phyloP scores from a whole-genome alignment of 2,329 filamentous ascomycete genomes.

The Calonectria hawksworthii region DNA sequence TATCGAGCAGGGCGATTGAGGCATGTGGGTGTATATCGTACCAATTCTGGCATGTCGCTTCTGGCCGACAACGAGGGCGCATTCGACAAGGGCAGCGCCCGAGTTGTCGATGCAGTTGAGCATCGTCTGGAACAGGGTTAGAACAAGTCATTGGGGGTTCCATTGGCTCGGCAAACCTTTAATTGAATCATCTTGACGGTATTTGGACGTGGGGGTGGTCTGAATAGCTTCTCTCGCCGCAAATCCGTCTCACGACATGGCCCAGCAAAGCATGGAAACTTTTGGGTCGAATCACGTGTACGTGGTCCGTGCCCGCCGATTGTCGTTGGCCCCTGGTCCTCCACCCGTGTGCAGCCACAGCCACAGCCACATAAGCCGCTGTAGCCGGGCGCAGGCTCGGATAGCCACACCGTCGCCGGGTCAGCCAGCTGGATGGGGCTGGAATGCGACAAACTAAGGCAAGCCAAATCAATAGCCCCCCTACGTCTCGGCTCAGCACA shows the following conservation, averaged over 20 bases:
- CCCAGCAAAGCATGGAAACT: slow-evolving; percentile 43
- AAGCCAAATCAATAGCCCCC: slow-evolving; percentile 32
- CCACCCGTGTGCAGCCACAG: slow-evolving; percentile 1
- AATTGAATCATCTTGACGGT: slow-evolving; percentile 86
- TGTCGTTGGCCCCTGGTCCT: not conserved
- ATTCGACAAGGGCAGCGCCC: slow-evolving; percentile 96
- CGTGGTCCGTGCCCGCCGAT: not conserved
- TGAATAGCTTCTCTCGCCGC: slow-evolving; percentile 40
- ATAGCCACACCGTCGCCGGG: slow-evolving; percentile 49
- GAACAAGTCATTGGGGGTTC: accelerated
- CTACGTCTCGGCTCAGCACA: slow-evolving; percentile 33
- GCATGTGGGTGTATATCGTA: slow-evolving; percentile 59
- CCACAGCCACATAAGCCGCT: slow-evolving; percentile 31
- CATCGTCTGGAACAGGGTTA: slow-evolving; percentile 76
- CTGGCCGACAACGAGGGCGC: slow-evolving; percentile 91
- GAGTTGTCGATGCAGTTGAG: slow-evolving; percentile 99
- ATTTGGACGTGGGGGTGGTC: slow-evolving; percentile 34
- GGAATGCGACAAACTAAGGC: slow-evolving; percentile 41
- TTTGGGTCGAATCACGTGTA: slow-evolving; percentile 45
- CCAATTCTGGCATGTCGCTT: slow-evolving; percentile 91
- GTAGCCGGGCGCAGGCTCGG: slow-evolving; percentile 17
- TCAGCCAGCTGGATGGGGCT: slow-evolving; percentile 43
- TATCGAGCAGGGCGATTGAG: slow-evolving; percentile 12
- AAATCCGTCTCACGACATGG: slow-evolving; percentile 36
- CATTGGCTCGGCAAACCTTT: slow-evolving; percentile 69